Evolutionary conservation across 192 early-diverging fungal species (phyloP).

Genomic region (Podila minutissima): DNA sequence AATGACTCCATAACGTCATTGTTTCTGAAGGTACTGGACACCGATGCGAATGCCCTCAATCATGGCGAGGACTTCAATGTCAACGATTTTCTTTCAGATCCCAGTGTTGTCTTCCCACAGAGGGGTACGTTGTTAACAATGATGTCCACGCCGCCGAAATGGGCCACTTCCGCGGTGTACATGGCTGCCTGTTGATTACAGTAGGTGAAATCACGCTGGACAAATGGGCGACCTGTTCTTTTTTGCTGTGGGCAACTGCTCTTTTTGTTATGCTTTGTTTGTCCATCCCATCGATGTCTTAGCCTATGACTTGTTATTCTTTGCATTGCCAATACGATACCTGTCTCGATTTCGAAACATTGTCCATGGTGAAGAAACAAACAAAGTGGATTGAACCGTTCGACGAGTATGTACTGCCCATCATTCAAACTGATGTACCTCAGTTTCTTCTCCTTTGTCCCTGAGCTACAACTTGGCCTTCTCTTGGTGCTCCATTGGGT

Average conservation of each 20-base stretch:
- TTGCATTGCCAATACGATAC: too few species aligned
- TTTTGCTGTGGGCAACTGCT: too few species aligned
- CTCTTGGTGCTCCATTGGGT: not conserved
- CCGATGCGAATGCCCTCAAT: constrained; percentile 79
- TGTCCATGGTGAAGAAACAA: too few species aligned
- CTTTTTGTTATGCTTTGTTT: too few species aligned
- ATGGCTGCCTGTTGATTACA: constrained; percentile 42
- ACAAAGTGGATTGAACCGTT: too few species aligned
- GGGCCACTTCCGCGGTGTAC: constrained; percentile 45
- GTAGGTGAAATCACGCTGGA: constrained; percentile 60
- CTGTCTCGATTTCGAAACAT: too few species aligned
- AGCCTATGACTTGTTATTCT: too few species aligned
- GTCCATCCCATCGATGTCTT: too few species aligned
- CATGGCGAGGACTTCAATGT: constrained; percentile 80
- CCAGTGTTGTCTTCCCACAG: constrained; percentile 57
- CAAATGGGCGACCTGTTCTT: constrained; percentile 48
- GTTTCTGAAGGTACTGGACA: constrained; percentile 61
- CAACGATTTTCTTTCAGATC: constrained; percentile 65
- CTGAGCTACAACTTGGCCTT: too few species aligned
- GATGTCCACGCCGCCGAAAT: constrained; percentile 69
- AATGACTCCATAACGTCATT: constrained; percentile 59
- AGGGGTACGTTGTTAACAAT: constrained; percentile 63
- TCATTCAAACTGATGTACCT: too few species aligned
- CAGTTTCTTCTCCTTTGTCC: too few species aligned
- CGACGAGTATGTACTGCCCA: too few species aligned